Percentiles rank a stretch among this genome's conserved stretches.
Evolutionary conservation across 2,329 filamentous ascomycete species (phyloP).

Genomic region (Rutstroemia sp.): DNA sequence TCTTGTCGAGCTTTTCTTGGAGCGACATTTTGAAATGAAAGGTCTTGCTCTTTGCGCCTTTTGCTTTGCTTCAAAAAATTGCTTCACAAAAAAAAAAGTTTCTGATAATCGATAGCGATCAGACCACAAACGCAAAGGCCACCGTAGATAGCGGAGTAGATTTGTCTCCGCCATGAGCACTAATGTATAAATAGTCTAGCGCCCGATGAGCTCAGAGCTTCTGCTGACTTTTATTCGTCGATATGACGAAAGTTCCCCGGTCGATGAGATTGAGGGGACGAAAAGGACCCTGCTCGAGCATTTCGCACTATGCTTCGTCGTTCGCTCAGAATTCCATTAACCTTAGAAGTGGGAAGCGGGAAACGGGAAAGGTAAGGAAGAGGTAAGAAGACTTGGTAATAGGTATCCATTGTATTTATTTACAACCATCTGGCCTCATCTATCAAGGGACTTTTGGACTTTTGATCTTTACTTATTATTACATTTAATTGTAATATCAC

Average conservation of each 20-base stretch:
- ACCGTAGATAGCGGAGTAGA: constrained; percentile 6
- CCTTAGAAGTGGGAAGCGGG: neutral
- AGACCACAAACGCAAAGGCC: constrained; percentile 8
- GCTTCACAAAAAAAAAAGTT: constrained; percentile 13
- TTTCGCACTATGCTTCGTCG: neutral
- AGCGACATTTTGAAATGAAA: constrained; percentile 46
- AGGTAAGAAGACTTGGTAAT: neutral
- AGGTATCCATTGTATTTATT: neutral
- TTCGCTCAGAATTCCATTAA: neutral
- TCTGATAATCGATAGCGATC: constrained; percentile 15
- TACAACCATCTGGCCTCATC: neutral
- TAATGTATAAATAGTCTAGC: neutral
- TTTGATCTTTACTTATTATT: no score
- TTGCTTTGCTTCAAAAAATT: constrained; percentile 7
- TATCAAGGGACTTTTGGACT: neutral
- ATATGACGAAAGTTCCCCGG: neutral
- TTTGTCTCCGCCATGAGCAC: no score
- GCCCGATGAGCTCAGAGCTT: neutral
- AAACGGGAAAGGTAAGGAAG: neutral
- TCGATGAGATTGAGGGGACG: neutral
- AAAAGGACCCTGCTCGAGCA: no score
- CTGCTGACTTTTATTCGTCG: neutral
- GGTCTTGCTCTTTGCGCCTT: constrained; percentile 22
- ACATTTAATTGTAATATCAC: no score
- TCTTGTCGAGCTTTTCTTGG: constrained; percentile 92